Evolutionary conservation across 768 basidiomycete species (phyloP), one percentile per base, ranked within the genome.

Genomic region (Kwoniella mangroviensis): DNA sequence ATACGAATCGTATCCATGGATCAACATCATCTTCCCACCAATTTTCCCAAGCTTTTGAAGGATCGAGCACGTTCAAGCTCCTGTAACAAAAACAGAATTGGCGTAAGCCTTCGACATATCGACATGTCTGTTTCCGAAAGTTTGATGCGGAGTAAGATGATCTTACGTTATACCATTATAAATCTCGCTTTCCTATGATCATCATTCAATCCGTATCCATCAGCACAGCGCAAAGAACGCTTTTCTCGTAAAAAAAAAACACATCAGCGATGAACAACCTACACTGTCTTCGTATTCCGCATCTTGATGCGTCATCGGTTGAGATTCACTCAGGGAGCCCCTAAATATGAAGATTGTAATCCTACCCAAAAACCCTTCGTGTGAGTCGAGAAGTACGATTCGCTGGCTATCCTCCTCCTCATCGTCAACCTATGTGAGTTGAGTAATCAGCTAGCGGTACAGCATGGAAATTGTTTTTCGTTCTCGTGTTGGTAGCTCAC

Each of bases 1-100:
- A 69, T n/a, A 62, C 28, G 68, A 69, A 63, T 22, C 62, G 26
- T 11, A 60, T 24, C 68, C 68, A 69, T 3, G 68, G 68, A 49
- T 53, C 42, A 21, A 68, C 22, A 26, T 58, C n/a, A 57, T 68
- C 60, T 3, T 55, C 53, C 1, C n/a, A 21, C 3, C 28, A 51
- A n/a, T 43, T 45, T 15, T n/a, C 13, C 22, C 41, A 59, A 6
- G 7, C 10, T 7, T 45, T 59, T 19, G n/a, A 19, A 11, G 45
- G 45, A 49, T 49, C 19, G 10, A 17, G 15, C 45, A 34, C 34
- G 4, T 34, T 34, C 34, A 34, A 4, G 6, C 3, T 34, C 34
- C 34, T 34, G 4, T 7, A 4, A 34, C 4, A 7, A 5, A 34
- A 7, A 34, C 6, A 34, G 34, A 34, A 34, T 34, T 7, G 9